These are phyloP conservation scores for Strobilomyces echinocephalus DNA, from an alignment of 768 basidiomycete genomes.

Conservation along the genomic window DNA sequence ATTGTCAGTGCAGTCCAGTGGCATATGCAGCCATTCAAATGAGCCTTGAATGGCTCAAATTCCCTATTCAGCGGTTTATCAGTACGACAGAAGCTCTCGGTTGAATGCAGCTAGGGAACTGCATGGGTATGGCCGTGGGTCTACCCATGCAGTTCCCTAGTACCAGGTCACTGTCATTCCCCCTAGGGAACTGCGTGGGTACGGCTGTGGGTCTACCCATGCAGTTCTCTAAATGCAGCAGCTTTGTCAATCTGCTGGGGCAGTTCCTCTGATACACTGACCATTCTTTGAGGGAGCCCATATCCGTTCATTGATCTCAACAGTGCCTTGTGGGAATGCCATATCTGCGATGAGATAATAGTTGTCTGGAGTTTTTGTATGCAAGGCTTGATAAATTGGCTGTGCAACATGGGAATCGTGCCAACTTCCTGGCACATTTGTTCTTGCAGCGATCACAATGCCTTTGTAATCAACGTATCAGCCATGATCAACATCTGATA, in stretches of 20 bases:
- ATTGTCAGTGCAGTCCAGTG: neutral
- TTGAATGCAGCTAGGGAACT: too few species aligned
- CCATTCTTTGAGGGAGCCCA: too few species aligned
- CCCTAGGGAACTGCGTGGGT: too few species aligned
- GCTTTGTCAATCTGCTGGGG: neutral
- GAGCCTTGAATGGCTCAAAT: neutral
- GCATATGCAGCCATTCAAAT: neutral
- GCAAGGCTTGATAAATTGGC: neutral
- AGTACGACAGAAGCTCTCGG: neutral
- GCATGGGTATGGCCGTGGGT: too few species aligned
- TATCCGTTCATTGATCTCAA: too few species aligned
- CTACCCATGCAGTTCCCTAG: too few species aligned
- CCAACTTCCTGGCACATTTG: neutral
- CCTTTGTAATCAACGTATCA: neutral
- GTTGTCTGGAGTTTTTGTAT: neutral
- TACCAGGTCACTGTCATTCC: too few species aligned
- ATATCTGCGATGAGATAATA: neutral
- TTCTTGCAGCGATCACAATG: neutral
- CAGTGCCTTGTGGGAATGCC: neutral
- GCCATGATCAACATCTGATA: too few species aligned
- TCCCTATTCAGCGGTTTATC: neutral
- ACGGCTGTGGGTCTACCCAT: too few species aligned
- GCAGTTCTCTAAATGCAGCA: too few species aligned
- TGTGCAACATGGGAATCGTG: neutral
- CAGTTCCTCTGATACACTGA: neutral